Evolutionary conservation across 2,329 filamentous ascomycete species (phyloP), one percentile per base, ranked within the genome.

Genomic region (Coniochaeta sp.): DNA sequence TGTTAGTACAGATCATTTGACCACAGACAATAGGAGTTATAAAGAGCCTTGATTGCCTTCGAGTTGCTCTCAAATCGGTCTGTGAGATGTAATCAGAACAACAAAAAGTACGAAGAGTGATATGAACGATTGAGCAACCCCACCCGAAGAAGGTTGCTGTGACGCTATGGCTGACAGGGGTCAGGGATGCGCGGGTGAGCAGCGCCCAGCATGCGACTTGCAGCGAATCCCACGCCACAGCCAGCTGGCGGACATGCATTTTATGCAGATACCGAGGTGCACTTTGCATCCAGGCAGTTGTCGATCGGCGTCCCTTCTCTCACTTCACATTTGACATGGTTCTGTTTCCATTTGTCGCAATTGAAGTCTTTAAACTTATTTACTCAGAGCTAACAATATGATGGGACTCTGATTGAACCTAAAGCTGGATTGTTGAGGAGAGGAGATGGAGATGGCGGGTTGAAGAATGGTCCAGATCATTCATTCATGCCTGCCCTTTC

Each of bases 131-230:
- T 26, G 8, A 20, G 24, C 4, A 47, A 14, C 45, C 26, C 45
- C 38, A 42, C 38, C 20, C 20, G 38, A 26, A 12, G 18, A 42
- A 42, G 38, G 38, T 24, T 24, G 38, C 38, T 42, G 38, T 42
- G 38, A 42, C 38, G 38, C 38, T 42, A 47, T 47, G n/a, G 45
- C 16, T 2, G 45, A 31, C 45, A 47, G n/a, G 45, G 45, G 45
- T 30, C 45, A 47, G 26, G 45, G 45, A 30, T 47, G 45, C 18
- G 30, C 45, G 45, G 38, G 45, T 47, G 45, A 47, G 45, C 45
- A 47, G 16, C 33, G 18, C 27, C 31, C 31, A 33, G 38, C 38
- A 24, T 40, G 6, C 9, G 18, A 42, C 22, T 26, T 42, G 38
- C 20, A 42, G 38, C 38, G n/a, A n/a, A 42, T 42, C 38, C 20